Conservation (phyloP, 441 rosid genomes). For the Gossypium laxum region DNA sequence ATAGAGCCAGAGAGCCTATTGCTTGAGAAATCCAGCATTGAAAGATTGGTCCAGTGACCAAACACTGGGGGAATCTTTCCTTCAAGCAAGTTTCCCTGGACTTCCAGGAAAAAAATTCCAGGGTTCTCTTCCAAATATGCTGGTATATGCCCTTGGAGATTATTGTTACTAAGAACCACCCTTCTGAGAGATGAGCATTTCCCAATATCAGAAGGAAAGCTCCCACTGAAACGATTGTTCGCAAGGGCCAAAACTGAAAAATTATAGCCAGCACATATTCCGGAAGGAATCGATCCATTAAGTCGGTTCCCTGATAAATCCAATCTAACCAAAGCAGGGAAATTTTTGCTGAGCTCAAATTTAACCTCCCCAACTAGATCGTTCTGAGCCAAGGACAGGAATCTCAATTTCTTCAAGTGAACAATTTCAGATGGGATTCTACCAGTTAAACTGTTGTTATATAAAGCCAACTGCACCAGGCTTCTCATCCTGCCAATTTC, state of each 20-base stretch:
- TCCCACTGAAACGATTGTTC: conserved; percentile 28
- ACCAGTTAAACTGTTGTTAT: conserved; percentile 31
- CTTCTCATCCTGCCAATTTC: conserved; percentile 23
- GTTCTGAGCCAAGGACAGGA: conserved; percentile 34
- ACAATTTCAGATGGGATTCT: conserved; percentile 25
- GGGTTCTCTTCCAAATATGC: conserved; percentile 18
- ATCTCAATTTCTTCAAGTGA: conserved; percentile 22
- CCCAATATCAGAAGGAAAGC: conserved; percentile 25
- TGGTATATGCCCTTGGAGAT: conserved; percentile 23
- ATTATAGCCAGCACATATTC: conserved; percentile 23
- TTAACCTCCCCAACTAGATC: conserved; percentile 29
- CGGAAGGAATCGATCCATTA: conserved; percentile 26
- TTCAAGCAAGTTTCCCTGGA: conserved; percentile 26
- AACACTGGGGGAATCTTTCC: conserved; percentile 24
- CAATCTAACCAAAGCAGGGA: conserved; percentile 20
- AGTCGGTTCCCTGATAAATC: conserved; percentile 32
- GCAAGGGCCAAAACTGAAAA: conserved; percentile 31
- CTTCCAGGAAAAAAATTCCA: conserved; percentile 18
- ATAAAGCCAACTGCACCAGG: conserved; percentile 25
- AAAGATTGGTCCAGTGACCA: conserved; percentile 26
- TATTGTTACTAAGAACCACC: conserved; percentile 28
- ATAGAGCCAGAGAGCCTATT: conserved; percentile 25
- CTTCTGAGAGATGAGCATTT: conserved; percentile 24
- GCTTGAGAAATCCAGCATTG: conserved; percentile 28
- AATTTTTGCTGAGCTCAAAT: conserved; percentile 23